Evolutionary conservation across 345 rosid genomes (phyloP).

Genomic region (Citrus cavaleriei): DNA sequence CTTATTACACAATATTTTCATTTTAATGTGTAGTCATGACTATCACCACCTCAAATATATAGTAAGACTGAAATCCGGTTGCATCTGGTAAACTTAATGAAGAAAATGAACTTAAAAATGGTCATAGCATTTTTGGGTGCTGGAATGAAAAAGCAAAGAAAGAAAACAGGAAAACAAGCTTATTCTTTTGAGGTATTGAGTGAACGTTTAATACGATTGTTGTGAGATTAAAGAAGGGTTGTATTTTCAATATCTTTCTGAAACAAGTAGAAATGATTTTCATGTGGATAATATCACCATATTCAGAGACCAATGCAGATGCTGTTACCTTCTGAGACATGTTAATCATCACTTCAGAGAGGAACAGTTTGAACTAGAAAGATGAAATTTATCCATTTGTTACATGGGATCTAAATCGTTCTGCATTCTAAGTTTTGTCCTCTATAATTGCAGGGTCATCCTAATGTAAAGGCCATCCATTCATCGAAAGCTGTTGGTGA

Average conservation of each 20-base stretch:
- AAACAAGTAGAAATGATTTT: neutral
- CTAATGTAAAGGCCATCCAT: conserved; percentile 76
- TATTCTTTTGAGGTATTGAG: neutral
- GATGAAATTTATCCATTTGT: neutral
- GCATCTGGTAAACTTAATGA: neutral
- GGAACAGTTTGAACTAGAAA: neutral
- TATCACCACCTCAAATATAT: neutral
- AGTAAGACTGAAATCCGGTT: neutral
- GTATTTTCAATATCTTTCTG: neutral
- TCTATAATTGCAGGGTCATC: conserved; percentile 63
- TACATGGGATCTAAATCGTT: neutral
- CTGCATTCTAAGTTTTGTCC: neutral
- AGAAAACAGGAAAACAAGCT: neutral
- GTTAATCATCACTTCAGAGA: neutral
- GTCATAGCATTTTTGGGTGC: neutral
- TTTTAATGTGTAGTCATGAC: neutral
- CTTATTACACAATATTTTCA: neutral
- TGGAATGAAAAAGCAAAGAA: no score
- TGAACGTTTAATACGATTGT: neutral
- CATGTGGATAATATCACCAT: neutral
- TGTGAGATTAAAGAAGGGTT: neutral
- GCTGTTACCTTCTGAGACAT: neutral
- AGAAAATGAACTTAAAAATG: neutral
- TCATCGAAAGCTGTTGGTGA: conserved; percentile 97
- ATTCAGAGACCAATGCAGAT: neutral